Evolutionary conservation across 345 rosid genomes (phyloP).

Genomic region (Pseudoturritis turrita): DNA sequence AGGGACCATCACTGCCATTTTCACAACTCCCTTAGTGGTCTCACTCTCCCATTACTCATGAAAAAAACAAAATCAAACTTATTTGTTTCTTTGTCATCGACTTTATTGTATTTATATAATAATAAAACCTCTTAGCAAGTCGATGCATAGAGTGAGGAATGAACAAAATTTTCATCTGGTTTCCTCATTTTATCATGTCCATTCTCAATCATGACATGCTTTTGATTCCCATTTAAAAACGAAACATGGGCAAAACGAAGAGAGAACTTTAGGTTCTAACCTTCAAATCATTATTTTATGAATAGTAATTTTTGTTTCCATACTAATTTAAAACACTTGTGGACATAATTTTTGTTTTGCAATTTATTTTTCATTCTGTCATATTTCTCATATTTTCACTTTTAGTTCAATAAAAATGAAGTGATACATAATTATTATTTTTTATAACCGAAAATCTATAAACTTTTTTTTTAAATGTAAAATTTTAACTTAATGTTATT

Average conservation of each 20-base stretch:
- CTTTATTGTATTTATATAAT: neutral
- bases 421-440: too few relatives aligned
- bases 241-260: neutral
- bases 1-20: slow-evolving; percentile 35
- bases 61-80: neutral
- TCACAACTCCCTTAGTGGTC: slow-evolving; percentile 28
- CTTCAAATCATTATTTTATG: too few relatives aligned
- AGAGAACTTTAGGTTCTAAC: neutral
- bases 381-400: too few relatives aligned
- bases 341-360: too few relatives aligned
- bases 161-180: neutral
- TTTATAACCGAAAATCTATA: too few relatives aligned
- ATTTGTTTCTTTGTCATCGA: slow-evolving; percentile 6
- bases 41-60: slow-evolving; percentile 23
- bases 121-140: neutral
- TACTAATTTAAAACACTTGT: neutral
- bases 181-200: slow-evolving; percentile 1
- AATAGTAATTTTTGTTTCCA: neutral
- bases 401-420: too few relatives aligned
- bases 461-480: too few relatives aligned
- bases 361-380: too few relatives aligned
- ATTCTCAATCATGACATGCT: neutral
- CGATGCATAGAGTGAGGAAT: neutral
- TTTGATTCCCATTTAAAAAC: neutral
- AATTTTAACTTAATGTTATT: too few relatives aligned